Evolutionary conservation across 805 yeast genomes (phyloP), one percentile per base, ranked within the genome.

Genomic region (Wickerhamomyces strasburgensis): DNA sequence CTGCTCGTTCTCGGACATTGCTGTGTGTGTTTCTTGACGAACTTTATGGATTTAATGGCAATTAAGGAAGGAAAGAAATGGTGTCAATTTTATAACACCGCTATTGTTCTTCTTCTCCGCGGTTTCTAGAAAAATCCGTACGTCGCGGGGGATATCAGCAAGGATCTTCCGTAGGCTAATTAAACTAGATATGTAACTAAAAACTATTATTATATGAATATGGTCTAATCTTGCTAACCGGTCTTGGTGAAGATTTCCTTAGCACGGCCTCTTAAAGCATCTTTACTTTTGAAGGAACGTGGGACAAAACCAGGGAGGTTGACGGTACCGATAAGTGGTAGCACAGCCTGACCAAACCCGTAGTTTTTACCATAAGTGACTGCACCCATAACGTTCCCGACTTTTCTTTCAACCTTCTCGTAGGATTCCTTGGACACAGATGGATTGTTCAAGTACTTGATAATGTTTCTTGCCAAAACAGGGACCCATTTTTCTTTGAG

Each of bases 321-420:
- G 11, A 21, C 11, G 11, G 25, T 21, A 11, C 25, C 25, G 7
- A 21, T 8, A 7, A 21, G 11, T 21, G 25, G 25, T 8, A 21
- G 25, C 7, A 21, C 25, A 21, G 25, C 25, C 29, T 53, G 60
- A 14, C 60, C 60, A 18, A 40, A 35, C 6, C 54, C 58, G 28
- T 25, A n/a, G 3, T 33, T 26, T 14, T 49, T 48, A 13, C 58
- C 60, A 27, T 54, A 19, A 34, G 46, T 35, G 16, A 54, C 31
- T 15, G 19, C 51, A 14, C 15, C 16, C 2, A 29, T 4, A 6
- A 19, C 27, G 17, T 24, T 29, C 3, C 40, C 40, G 14, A 14
- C 25, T 25, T 32, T 33, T 19, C 33, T 30, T 3, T 14, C n/a
- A 3, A 25, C 31, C 3, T 6, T 4, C 13, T 16, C 13, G 24